Conservation (phyloP, 2,329 filamentous ascomycete species). For the Sarocladiaceae sp. region DNA sequence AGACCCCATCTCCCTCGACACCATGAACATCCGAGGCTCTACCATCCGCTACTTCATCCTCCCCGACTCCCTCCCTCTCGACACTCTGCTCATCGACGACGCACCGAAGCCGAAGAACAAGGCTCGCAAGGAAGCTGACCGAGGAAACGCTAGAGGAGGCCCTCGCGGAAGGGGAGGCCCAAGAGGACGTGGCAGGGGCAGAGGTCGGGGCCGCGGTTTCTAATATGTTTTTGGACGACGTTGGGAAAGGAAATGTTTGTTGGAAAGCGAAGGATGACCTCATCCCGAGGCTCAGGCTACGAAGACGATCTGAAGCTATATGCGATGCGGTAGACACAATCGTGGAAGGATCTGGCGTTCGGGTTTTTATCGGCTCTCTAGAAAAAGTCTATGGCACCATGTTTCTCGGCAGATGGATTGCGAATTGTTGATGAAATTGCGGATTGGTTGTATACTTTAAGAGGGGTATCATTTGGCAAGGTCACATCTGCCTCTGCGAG, state of each 20-base stretch:
- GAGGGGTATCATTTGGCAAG: background rate
- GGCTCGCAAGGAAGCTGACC: slow-evolving; percentile 83
- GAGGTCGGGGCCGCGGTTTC: slow-evolving; percentile 45
- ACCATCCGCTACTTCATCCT: slow-evolving; percentile 97
- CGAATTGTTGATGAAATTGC: background rate
- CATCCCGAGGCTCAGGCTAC: background rate
- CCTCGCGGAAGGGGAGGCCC: slow-evolving; percentile 48
- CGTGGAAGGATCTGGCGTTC: slow-evolving; percentile 24
- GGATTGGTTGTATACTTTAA: too few relatives aligned
- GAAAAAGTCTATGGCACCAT: slow-evolving; percentile 6
- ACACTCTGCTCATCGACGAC: slow-evolving; percentile 94
- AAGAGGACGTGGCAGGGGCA: slow-evolving; percentile 47
- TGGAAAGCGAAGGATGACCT: slow-evolving; percentile 10
- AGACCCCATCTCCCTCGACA: slow-evolving; percentile 83
- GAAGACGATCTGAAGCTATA: background rate
- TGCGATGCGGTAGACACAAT: background rate
- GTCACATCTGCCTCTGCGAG: too few relatives aligned
- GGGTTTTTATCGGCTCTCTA: slow-evolving; percentile 21
- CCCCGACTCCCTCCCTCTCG: slow-evolving; percentile 89
- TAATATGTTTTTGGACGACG: too few relatives aligned
- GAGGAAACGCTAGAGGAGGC: slow-evolving; percentile 39
- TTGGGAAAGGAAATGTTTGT: slow-evolving; percentile 10
- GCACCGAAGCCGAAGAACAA: slow-evolving; percentile 99
- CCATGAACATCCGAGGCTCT: slow-evolving; percentile 93
- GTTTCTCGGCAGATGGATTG: background rate